phyloP scores from a whole-genome alignment of 2,329 filamentous ascomycete genomes.

The Cadophora sp. region DNA sequence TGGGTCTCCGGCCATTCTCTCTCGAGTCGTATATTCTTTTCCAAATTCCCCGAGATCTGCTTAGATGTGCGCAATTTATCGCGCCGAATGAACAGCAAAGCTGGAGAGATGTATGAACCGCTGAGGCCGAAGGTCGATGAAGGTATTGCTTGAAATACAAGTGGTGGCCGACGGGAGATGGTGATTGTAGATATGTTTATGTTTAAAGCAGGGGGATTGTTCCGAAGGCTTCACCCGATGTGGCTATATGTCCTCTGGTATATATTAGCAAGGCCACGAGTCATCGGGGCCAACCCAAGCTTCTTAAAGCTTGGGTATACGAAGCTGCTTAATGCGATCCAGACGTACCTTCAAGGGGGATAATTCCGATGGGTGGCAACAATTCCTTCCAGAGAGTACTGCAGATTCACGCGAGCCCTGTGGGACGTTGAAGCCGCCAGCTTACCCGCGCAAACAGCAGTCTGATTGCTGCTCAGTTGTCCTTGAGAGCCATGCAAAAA shows the following conservation, averaged over 20 bases:
- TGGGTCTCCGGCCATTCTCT: conserved; percentile 67
- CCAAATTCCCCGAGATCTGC: neutral
- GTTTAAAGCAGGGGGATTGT: conserved; percentile 33
- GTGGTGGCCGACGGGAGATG: conserved; percentile 27
- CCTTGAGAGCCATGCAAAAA: conserved; percentile 30
- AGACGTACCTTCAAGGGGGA: conserved; percentile 38
- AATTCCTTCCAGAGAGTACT: conserved; percentile 25
- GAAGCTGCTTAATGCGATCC: conserved; percentile 39
- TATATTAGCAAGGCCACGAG: conserved; percentile 40
- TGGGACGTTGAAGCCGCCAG: conserved; percentile 26
- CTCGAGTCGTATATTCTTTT: conserved; percentile 22
- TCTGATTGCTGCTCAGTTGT: conserved; percentile 32
- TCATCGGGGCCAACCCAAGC: conserved; percentile 35
- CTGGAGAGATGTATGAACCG: neutral
- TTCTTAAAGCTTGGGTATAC: conserved; percentile 31
- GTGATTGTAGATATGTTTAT: conserved; percentile 36
- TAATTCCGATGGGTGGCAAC: conserved; percentile 24
- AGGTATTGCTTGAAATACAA: neutral
- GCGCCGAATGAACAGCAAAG: neutral
- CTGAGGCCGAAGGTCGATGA: conserved; percentile 10
- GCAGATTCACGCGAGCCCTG: conserved; percentile 25
- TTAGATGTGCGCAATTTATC: neutral
- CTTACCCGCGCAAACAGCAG: conserved; percentile 37
- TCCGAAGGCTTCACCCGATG: conserved; percentile 33
- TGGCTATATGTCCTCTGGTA: conserved; percentile 34